Conservation (phyloP, 768 basidiomycete genomes). For the Hericium erinaceus region DNA sequence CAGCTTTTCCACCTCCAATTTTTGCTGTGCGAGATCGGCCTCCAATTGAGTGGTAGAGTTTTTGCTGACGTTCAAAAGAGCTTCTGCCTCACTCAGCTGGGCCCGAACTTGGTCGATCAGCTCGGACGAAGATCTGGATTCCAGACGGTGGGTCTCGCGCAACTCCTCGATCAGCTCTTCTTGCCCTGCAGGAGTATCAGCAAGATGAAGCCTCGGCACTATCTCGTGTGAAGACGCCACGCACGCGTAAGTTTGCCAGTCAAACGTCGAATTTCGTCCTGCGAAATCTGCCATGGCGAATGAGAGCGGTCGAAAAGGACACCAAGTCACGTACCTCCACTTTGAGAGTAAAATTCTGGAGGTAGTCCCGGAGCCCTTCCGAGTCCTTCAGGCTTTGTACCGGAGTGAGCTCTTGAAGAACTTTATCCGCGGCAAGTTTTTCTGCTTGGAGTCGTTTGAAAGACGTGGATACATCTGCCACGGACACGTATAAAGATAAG, state of each 20-base stretch:
- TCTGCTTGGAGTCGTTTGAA: conserved; percentile 71
- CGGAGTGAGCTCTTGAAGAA: conserved; percentile 65
- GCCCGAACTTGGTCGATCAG: conserved; percentile 62
- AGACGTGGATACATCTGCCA: conserved; percentile 64
- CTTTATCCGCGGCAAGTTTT: conserved; percentile 54
- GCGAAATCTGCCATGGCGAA: conserved; percentile 38
- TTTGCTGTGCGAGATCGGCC: conserved; percentile 39
- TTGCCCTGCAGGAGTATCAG: conserved; percentile 45
- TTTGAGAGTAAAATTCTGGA: conserved; percentile 58
- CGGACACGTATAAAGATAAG: not conserved
- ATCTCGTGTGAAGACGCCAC: conserved; percentile 14
- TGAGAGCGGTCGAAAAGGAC: not conserved
- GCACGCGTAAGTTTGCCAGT: conserved; percentile 65
- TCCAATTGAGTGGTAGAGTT: conserved; percentile 37
- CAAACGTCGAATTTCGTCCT: conserved; percentile 73
- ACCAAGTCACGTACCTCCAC: conserved; percentile 45
- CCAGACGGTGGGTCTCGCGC: conserved; percentile 72
- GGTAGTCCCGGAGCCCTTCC: conserved; percentile 62
- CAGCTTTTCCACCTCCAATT: conserved; percentile 49
- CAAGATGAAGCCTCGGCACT: not conserved
- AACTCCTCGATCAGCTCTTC: conserved; percentile 80
- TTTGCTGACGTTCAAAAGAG: conserved; percentile 53
- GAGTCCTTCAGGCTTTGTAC: conserved; percentile 56
- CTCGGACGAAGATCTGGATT: conserved; percentile 68
- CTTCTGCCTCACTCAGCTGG: conserved; percentile 64